A percentile compares a stretch with the other conserved stretches of the same genome.
Evolutionary conservation across 768 basidiomycete species (phyloP).

Genomic region (Psilocybe sp.): DNA sequence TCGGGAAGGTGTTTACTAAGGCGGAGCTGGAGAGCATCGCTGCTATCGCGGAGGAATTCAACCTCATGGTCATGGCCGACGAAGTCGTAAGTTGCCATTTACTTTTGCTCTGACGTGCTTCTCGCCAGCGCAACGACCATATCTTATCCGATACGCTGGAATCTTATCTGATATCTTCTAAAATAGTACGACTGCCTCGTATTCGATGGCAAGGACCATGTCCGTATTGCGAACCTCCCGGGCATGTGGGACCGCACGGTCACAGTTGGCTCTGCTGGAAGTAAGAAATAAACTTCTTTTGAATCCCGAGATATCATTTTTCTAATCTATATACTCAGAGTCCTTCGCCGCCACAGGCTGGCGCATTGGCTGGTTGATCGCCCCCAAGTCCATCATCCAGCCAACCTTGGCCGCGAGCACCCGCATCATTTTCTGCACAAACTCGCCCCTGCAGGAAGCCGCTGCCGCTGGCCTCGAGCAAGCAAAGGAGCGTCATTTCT

Average conservation of each 20-base stretch:
- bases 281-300: constrained; percentile 39
- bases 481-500: constrained; percentile 69
- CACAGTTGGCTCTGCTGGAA: constrained; percentile 93
- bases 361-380: constrained; percentile 97
- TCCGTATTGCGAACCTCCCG: constrained; percentile 90
- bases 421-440: constrained; percentile 93
- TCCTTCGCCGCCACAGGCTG: constrained; percentile 96
- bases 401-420: constrained; percentile 90
- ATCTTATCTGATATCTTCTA: constrained; percentile 5
- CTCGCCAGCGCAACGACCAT: no score
- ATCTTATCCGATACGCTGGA: not conserved
- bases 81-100: constrained; percentile 74
- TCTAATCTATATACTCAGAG: constrained; percentile 47
- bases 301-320: not conserved
- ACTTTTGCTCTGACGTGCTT: not conserved
- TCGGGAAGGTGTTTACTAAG: constrained; percentile 94
- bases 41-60: constrained; percentile 84
- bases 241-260: constrained; percentile 99
- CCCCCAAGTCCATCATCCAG: constrained; percentile 73
- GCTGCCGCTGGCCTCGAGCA: constrained; percentile 87
- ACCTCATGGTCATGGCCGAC: constrained; percentile 90
- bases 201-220: constrained; percentile 84
- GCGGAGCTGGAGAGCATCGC: constrained; percentile 85
- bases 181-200: constrained; percentile 89
- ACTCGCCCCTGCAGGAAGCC: constrained; percentile 94